phyloP scores from a whole-genome alignment of 768 basidiomycete species.

The Kwoniella newhampshirensis region DNA sequence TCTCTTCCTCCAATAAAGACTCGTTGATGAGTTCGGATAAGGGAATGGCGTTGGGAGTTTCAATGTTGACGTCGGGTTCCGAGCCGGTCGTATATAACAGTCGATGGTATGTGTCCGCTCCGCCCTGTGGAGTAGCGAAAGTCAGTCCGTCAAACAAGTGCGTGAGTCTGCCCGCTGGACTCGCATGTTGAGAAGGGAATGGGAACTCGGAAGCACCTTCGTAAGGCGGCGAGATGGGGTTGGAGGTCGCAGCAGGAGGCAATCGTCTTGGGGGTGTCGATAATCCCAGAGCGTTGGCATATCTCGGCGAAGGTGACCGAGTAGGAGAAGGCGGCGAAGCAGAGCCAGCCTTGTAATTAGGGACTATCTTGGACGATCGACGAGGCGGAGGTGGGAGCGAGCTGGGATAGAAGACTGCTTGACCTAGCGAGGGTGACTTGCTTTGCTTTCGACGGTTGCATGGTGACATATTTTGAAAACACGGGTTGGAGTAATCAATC shows the following conservation, averaged over 20 bases:
- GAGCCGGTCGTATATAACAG: constrained; percentile 18
- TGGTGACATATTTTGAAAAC: constrained; percentile 23
- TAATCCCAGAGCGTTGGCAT: background rate
- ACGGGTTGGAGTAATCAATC: too few species aligned
- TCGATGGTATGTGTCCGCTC: constrained; percentile 2
- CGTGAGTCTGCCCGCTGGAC: constrained; percentile 18
- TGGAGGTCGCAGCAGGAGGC: too few species aligned
- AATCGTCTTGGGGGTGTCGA: constrained; percentile 7
- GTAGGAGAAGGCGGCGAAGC: constrained; percentile 12
- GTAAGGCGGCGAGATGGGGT: constrained; percentile 3
- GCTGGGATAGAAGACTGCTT: constrained; percentile 31
- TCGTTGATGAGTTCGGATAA: constrained; percentile 19
- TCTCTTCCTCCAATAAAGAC: constrained; percentile 16
- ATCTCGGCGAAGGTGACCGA: constrained; percentile 3
- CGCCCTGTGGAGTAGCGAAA: constrained; percentile 13
- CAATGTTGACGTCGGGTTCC: constrained; percentile 16
- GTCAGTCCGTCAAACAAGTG: constrained; percentile 18
- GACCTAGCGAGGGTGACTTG: constrained; percentile 24
- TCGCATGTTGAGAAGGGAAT: constrained; percentile 6
- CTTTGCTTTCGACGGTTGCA: constrained; percentile 12
- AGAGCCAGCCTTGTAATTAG: constrained; percentile 2
- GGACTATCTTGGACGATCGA: constrained; percentile 8
- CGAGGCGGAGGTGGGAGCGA: constrained; percentile 19
- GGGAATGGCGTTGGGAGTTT: constrained; percentile 10
- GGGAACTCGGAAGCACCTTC: constrained; percentile 16